Percentiles rank a stretch among this genome's conserved stretches.
phyloP scores from a whole-genome alignment of 768 basidiomycete genomes.

The Termitomyces sp. region DNA sequence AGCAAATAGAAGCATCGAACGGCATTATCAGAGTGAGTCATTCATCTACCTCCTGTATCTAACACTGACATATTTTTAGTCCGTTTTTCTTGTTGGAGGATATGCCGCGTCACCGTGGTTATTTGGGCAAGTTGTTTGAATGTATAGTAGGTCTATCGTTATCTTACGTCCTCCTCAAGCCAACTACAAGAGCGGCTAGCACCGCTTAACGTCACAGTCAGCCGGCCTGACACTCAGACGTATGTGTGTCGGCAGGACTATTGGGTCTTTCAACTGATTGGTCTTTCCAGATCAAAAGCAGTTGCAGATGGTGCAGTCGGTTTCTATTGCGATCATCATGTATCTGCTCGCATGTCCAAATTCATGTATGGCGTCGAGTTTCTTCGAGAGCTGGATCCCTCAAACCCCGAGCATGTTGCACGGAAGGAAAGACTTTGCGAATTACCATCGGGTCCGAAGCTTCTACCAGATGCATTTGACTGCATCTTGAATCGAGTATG shows the following conservation, averaged over 20 bases:
- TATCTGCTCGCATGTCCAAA: constrained; percentile 75
- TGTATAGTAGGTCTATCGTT: not conserved
- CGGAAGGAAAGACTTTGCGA: constrained; percentile 68
- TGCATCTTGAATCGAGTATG: constrained; percentile 70
- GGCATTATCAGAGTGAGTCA: constrained; percentile 59
- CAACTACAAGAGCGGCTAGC: constrained; percentile 70
- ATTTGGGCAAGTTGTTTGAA: constrained; percentile 36
- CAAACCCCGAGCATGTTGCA: constrained; percentile 62
- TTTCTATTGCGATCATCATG: constrained; percentile 83
- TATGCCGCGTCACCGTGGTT: constrained; percentile 84
- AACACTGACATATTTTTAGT: constrained; percentile 34
- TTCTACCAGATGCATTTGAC: constrained; percentile 82
- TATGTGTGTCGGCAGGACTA: constrained; percentile 24
- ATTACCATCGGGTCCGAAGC: constrained; percentile 70
- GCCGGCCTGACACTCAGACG: constrained; percentile 79
- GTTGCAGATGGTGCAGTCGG: constrained; percentile 83
- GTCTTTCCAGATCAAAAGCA: constrained; percentile 65
- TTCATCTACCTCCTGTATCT: not conserved
- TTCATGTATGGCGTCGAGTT: constrained; percentile 85
- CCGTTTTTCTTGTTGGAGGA: constrained; percentile 81
- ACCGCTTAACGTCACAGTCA: constrained; percentile 55
- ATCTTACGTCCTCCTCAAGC: constrained; percentile 15
- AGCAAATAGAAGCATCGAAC: constrained; percentile 65
- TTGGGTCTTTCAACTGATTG: not conserved
- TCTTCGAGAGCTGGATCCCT: constrained; percentile 61